Evolutionary conservation across 2,329 filamentous ascomycete genomes (phyloP), one percentile per base, ranked within the genome.

Genomic region (Mycocentrospora acerina): DNA sequence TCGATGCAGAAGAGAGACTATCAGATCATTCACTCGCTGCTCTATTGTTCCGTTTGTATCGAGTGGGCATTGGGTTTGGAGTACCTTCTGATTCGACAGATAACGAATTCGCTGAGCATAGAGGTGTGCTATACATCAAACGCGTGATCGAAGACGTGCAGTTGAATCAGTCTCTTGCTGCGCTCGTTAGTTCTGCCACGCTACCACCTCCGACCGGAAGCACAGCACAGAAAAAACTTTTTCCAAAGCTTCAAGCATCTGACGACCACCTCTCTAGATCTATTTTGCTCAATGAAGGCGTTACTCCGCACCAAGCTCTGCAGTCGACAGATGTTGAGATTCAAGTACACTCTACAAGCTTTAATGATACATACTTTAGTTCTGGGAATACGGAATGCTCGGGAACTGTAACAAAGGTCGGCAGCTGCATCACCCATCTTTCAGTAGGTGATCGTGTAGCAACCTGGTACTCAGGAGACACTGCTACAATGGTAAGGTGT

Each of bases 361-460:
- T 54, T 15, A 38, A 38, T 29, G 24, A 42, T 19, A 32, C 30
- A 16, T 51, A 54, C 35, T 17, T 53, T 12, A n/a, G n/a, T n/a
- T n/a, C n/a, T n/a, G n/a, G n/a, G n/a, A n/a, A n/a, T n/a, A 12
- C 45, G 26, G 55, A 56, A 17, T 57, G 53, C 32, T 45, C 48
- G n/a, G 55, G 55, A 16, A 22, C 53, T 9, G 29, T 58, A 7
- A 42, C 12, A 2, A 25, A 35, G 4, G 17, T 30, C 24, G 44
- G 44, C 45, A 10, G 41, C 7, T 7, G 4, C 4, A 52, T 60
- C 12, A 37, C 3, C 1, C 7, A 39, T 27, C 14, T 79, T 68
- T 70, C 73, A 50, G 64, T 71, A 29, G 80, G 80, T 17, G 79
- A 82, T 53, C 69, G 71, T 22, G 78, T 83, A 4, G 52, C 13